Percentiles rank a stretch among this genome's conserved stretches.
Evolutionary conservation across 2,329 filamentous ascomycete genomes (phyloP).

Genomic region (Stagonosporopsis cucurbitacearum): DNA sequence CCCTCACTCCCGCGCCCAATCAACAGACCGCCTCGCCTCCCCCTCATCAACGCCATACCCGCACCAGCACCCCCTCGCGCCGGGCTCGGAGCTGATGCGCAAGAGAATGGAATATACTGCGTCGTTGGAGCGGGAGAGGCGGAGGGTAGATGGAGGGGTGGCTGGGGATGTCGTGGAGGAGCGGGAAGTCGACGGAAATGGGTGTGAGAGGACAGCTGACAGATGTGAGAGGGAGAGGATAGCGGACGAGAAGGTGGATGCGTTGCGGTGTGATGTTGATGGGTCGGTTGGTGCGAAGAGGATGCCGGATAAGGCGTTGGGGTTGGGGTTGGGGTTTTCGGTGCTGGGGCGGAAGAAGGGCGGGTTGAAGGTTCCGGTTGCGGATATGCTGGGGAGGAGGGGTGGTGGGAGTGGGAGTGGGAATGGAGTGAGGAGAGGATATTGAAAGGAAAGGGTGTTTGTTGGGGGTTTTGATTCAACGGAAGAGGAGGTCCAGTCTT

Average conservation of each 20-base stretch:
- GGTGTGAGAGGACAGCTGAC: not conserved
- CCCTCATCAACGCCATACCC: not conserved
- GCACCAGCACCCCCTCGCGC: not conserved
- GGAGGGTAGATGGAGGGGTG: not conserved
- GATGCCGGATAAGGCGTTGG: not conserved
- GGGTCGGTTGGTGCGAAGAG: no score
- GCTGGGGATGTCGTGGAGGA: not conserved
- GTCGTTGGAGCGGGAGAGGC: not conserved
- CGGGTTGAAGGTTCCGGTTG: constrained; percentile 25
- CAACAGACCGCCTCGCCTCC: not conserved
- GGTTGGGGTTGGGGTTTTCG: constrained; percentile 20
- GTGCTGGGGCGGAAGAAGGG: constrained; percentile 25
- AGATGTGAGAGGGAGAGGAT: not conserved
- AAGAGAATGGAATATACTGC: constrained; percentile 14
- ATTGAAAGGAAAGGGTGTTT: not conserved
- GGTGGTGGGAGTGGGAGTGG: not conserved
- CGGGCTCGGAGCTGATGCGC: constrained; percentile 13
- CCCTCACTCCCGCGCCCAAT: not conserved
- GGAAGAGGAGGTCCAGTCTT: no score
- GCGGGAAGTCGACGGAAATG: no score
- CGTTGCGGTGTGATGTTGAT: no score
- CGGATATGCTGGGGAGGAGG: constrained; percentile 29
- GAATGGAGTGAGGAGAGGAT: not conserved
- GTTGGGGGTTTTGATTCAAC: not conserved
- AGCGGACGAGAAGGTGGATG: no score